These are phyloP conservation scores for Aspergillus kassunensis DNA, from an alignment of 495 filamentous ascomycete genomes.

Conservation along the genomic window DNA sequence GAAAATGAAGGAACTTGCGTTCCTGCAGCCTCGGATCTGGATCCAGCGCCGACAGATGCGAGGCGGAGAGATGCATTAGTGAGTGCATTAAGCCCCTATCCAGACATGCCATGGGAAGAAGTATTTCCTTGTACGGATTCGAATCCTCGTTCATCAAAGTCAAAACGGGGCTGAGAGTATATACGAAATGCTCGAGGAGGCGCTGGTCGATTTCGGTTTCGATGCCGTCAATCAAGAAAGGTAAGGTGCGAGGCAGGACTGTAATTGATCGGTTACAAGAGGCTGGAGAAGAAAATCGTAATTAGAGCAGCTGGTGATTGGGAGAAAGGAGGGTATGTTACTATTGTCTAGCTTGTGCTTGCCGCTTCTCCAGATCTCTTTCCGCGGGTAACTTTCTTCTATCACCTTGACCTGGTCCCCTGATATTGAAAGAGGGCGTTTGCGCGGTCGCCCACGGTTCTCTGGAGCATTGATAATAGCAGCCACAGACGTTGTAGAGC, in stretches of 20 bases:
- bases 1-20: conserved; percentile 47
- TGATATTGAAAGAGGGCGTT: conserved; percentile 63
- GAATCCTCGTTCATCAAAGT: conserved; percentile 80
- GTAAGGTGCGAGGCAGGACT: conserved; percentile 58
- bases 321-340: conserved; percentile 35
- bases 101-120: conserved; percentile 78
- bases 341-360: conserved; percentile 73
- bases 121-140: conserved; percentile 85
- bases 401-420: conserved; percentile 62
- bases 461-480: conserved; percentile 40
- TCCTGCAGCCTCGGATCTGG: conserved; percentile 41
- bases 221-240: conserved; percentile 76
- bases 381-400: conserved; percentile 89
- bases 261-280: conserved; percentile 34
- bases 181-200: conserved; percentile 84
- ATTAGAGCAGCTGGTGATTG: not conserved
- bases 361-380: conserved; percentile 81
- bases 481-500: conserved; percentile 24
- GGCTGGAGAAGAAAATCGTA: conserved; percentile 24
- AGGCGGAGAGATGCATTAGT: conserved; percentile 78
- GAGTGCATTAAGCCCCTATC: conserved; percentile 91
- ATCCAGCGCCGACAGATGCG: conserved; percentile 60
- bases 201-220: conserved; percentile 82
- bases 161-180: conserved; percentile 72
- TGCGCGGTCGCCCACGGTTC: conserved; percentile 76